Evolutionary conservation across 768 basidiomycete genomes (phyloP).

Genomic region (Coprinopsis strossmayeri): DNA sequence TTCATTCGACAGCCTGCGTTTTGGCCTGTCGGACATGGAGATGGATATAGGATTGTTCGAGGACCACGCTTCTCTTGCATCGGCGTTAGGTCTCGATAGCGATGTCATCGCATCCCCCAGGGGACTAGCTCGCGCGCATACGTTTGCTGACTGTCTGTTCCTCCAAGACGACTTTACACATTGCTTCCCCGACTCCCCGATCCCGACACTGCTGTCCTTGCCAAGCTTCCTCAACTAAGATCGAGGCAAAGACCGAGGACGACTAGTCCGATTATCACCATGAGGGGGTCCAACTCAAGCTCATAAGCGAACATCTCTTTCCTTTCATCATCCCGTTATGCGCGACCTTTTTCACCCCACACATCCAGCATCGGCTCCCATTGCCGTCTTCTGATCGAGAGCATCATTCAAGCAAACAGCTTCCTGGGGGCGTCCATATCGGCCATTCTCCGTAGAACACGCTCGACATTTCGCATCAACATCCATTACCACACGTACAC

Average conservation of each 20-base stretch:
- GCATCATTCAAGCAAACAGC: conserved; percentile 12
- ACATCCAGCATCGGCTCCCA: conserved; percentile 3
- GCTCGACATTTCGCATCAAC: background rate
- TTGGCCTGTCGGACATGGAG: conserved; percentile 30
- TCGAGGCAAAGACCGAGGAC: background rate
- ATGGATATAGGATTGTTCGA: conserved; percentile 26
- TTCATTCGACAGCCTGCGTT: conserved; percentile 32
- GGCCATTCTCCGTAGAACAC: conserved; percentile 4
- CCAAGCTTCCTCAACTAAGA: conserved; percentile 45
- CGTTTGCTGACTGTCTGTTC: conserved; percentile 33
- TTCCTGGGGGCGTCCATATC: conserved; percentile 6
- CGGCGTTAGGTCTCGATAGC: conserved; percentile 22
- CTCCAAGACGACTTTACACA: conserved; percentile 25
- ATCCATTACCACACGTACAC: background rate
- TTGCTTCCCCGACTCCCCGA: conserved; percentile 31
- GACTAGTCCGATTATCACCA: background rate
- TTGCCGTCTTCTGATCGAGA: background rate
- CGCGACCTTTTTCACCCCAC: conserved; percentile 13
- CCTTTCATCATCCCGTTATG: background rate
- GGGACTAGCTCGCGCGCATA: conserved; percentile 34
- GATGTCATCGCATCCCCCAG: conserved; percentile 23
- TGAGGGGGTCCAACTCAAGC: background rate
- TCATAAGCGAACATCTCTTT: background rate
- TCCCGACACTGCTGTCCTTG: conserved; percentile 38
- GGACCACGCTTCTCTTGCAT: conserved; percentile 17